Conservation (phyloP, 2,329 filamentous ascomycete genomes). For the Botryotinia calthae region DNA sequence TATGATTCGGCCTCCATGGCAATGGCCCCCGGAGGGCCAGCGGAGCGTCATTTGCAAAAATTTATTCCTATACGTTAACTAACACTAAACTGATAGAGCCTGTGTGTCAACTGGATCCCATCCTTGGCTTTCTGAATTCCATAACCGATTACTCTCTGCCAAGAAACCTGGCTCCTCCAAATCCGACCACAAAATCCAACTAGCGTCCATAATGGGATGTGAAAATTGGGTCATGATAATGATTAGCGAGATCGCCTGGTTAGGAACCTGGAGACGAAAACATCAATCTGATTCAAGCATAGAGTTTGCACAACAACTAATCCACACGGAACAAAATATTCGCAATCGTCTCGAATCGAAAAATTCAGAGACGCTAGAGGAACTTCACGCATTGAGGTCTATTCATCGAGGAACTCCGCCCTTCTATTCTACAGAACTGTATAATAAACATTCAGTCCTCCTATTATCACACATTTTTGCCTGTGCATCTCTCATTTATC, state of each 20-base stretch:
- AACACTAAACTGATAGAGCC: slow-evolving; percentile 36
- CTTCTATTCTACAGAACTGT: slow-evolving; percentile 1
- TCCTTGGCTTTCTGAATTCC: slow-evolving; percentile 43
- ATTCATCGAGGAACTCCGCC: not conserved
- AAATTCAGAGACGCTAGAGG: not conserved
- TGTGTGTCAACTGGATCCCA: slow-evolving; percentile 43
- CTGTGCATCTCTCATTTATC: slow-evolving; percentile 26
- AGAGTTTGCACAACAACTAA: slow-evolving; percentile 4
- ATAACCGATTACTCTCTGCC: slow-evolving; percentile 9
- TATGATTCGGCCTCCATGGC: not conserved
- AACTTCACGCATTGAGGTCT: not conserved
- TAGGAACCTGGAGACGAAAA: slow-evolving; percentile 56
- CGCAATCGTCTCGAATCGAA: not conserved
- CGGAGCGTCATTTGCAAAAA: not conserved
- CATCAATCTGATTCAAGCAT: slow-evolving; percentile 43
- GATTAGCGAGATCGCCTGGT: slow-evolving; percentile 50
- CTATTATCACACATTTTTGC: slow-evolving; percentile 27
- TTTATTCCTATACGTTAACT: not conserved
- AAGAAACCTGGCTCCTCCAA: not conserved
- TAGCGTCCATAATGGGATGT: slow-evolving; percentile 52
- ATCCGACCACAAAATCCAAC: slow-evolving; percentile 37
- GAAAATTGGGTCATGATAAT: slow-evolving; percentile 55
- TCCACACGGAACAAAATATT: slow-evolving; percentile 1
- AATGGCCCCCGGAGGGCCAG: not conserved
- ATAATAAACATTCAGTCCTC: slow-evolving; percentile 17